A percentile compares a stretch with the other conserved stretches of the same genome.
Evolutionary conservation across 768 basidiomycete genomes (phyloP).

Genomic region (Phanerodontia chrysosporium): DNA sequence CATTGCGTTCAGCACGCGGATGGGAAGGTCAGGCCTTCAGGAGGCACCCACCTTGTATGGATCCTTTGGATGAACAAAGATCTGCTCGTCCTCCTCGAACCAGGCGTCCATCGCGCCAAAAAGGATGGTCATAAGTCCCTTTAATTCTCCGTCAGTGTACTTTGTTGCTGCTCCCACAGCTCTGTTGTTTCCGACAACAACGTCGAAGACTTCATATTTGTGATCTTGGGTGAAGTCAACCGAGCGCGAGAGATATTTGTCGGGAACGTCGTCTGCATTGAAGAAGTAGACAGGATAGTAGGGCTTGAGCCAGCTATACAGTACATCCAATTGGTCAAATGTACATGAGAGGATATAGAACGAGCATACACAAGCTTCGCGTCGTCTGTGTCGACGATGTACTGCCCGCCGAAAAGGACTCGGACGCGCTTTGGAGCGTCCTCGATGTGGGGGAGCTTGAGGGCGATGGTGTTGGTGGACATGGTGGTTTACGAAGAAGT

Average conservation of each 20-base stretch:
- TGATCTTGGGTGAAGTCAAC: constrained; percentile 23
- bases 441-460: constrained; percentile 45
- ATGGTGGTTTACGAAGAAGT: too few relatives aligned
- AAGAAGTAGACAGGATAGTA: constrained; percentile 58
- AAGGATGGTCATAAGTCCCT: constrained; percentile 44
- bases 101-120: constrained; percentile 54
- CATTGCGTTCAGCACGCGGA: too few relatives aligned
- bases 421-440: constrained; percentile 46
- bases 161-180: constrained; percentile 38
- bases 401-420: constrained; percentile 46
- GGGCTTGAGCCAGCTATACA: constrained; percentile 48
- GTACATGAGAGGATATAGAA: neutral
- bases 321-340: neutral
- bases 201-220: constrained; percentile 37
- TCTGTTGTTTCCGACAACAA: constrained; percentile 37
- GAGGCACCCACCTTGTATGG: constrained; percentile 55
- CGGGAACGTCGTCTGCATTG: constrained; percentile 38
- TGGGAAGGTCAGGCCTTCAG: neutral
- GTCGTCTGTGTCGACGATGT: constrained; percentile 51
- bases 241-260: constrained; percentile 34
- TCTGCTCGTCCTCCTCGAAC: constrained; percentile 67
- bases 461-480: constrained; percentile 13
- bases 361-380: constrained; percentile 55
- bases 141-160: constrained; percentile 34
- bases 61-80: constrained; percentile 60